Evolutionary conservation across 495 filamentous ascomycete species (phyloP).

Genomic region (Beverwykella pulmonaria): DNA sequence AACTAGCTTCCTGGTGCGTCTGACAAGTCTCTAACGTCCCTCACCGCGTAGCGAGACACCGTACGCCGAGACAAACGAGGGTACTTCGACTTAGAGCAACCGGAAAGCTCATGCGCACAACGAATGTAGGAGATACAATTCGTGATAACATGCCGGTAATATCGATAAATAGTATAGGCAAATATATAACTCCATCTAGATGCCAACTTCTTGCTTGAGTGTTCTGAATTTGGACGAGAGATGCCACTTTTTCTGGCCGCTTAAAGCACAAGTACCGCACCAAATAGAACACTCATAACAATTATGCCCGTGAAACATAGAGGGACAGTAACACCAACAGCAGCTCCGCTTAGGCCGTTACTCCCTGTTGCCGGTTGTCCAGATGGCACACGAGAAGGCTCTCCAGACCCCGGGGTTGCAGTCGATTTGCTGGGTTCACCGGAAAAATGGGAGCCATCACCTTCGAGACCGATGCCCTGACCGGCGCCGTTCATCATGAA

Average conservation of each 20-base stretch:
- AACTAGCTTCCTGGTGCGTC: no score
- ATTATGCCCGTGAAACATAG: slow-evolving; percentile 22
- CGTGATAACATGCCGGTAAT: no score
- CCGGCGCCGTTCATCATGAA: slow-evolving; percentile 73
- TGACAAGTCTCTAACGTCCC: no score
- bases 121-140: no score
- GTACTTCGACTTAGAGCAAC: no score
- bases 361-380: slow-evolving; percentile 8
- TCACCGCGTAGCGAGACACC: no score
- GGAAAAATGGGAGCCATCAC: slow-evolving; percentile 68
- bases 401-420: slow-evolving; percentile 62
- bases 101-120: no score
- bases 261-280: slow-evolving; percentile 16
- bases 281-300: slow-evolving; percentile 19
- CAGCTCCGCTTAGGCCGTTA: background rate
- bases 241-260: no score
- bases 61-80: no score
- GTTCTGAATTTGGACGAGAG: no score
- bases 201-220: no score
- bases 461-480: slow-evolving; percentile 65
- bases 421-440: slow-evolving; percentile 61
- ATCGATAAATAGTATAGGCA: background rate
- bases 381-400: slow-evolving; percentile 49
- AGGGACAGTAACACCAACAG: slow-evolving; percentile 13
- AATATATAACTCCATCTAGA: background rate